These are phyloP conservation scores for Naganishia randhawae DNA, from an alignment of 768 basidiomycete species.

Conservation along the genomic window DNA sequence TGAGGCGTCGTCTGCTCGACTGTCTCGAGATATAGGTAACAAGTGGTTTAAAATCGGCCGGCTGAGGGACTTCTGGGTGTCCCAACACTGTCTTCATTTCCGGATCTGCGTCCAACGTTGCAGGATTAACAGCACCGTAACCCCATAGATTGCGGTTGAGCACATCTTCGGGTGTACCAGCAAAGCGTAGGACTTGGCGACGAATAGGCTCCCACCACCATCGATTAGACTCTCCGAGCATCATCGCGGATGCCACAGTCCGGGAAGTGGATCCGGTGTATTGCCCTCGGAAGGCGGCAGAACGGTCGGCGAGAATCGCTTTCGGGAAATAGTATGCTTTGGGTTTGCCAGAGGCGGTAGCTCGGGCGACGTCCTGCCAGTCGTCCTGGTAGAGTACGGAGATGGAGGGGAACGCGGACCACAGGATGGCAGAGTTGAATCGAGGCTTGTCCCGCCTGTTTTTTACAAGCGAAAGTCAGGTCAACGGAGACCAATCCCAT, in stretches of 20 bases:
- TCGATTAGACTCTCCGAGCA: slow-evolving; percentile 53
- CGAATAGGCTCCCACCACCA: slow-evolving; percentile 78
- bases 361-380: slow-evolving; percentile 63
- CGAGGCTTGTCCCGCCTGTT: slow-evolving; percentile 65
- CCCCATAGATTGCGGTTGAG: slow-evolving; percentile 44
- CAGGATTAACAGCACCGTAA: slow-evolving; percentile 43
- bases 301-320: slow-evolving; percentile 68
- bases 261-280: slow-evolving; percentile 64
- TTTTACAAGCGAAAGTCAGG: not conserved
- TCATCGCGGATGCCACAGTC: slow-evolving; percentile 64
- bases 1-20: slow-evolving; percentile 70
- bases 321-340: slow-evolving; percentile 68
- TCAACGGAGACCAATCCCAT: not conserved
- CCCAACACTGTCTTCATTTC: not conserved
- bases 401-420: slow-evolving; percentile 63
- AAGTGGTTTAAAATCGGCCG: slow-evolving; percentile 58
- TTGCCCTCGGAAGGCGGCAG: slow-evolving; percentile 67
- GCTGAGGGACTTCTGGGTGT: slow-evolving; percentile 12
- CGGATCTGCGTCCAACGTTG: slow-evolving; percentile 20
- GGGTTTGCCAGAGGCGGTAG: slow-evolving; percentile 37
- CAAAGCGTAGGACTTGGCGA: slow-evolving; percentile 64
- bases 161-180: slow-evolving; percentile 55
- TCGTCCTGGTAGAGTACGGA: slow-evolving; percentile 63
- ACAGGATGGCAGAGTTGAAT: slow-evolving; percentile 73
- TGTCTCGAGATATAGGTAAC: slow-evolving; percentile 91